A percentile compares a stretch with the other conserved stretches of the same genome.
Evolutionary conservation across 1,139 yeast genomes (phyloP).

Genomic region (Candida tetrigidarum): DNA sequence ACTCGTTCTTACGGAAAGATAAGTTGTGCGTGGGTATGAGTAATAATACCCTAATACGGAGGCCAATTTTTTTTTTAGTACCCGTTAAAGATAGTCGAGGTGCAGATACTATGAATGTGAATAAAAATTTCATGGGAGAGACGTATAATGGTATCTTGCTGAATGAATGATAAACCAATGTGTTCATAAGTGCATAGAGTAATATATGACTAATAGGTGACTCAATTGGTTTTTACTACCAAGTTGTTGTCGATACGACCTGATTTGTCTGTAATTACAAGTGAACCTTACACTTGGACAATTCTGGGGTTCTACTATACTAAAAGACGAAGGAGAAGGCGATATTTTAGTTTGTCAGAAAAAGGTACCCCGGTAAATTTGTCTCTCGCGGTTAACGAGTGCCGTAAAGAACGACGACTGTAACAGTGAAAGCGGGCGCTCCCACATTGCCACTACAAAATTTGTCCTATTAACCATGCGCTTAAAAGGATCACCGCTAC

Average conservation of each 20-base stretch:
- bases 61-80: too few relatives aligned
- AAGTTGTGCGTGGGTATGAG: not conserved
- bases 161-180: too few relatives aligned
- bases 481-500: not conserved
- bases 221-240: not conserved
- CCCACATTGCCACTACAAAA: not conserved
- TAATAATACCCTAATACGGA: not conserved
- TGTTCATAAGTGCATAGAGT: not conserved
- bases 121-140: not conserved
- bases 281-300: too few relatives aligned
- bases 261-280: too few relatives aligned
- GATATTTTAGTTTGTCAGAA: too few relatives aligned
- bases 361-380: too few relatives aligned
- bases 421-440: not conserved
- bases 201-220: not conserved
- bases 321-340: too few relatives aligned
- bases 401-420: not conserved
- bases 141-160: not conserved
- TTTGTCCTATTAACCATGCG: not conserved
- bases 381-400: not conserved
- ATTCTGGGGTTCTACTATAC: too few relatives aligned
- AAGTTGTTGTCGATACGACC: too few relatives aligned
- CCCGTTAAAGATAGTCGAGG: conserved; percentile 3
- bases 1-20: conserved; percentile 2
- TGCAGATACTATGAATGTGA: not conserved